Evolutionary conservation across 2,329 filamentous ascomycete species (phyloP), one percentile per base, ranked within the genome.

Genomic region (Penicillium italicum): DNA sequence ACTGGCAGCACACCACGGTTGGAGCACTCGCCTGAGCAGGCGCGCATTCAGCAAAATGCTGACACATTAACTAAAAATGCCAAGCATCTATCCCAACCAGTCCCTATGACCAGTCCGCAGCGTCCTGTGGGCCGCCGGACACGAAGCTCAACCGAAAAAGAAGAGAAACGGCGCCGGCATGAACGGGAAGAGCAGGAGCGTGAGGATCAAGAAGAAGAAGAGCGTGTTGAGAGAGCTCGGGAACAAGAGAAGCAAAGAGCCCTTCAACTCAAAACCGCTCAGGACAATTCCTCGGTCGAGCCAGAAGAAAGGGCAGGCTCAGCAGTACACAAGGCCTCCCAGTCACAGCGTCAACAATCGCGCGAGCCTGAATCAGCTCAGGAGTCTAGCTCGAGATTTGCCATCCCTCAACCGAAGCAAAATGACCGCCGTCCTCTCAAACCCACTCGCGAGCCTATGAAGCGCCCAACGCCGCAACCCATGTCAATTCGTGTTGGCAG

Each of bases 1-100:
- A 93, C 82, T 59, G 84, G 80, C 56, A 78, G 80, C 42, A 80
- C 84, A 42, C 81, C 81, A 3, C 85, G 82, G 62, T 69, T 84
- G 57, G 83, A 86, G 59, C 77, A 77, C 30, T 74, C 78, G 14
- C 75, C 77, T 10, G 71, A 70, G 30, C 67, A 72, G 20, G 57
- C 64, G 2, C 71, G 68, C 37, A 46, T 65, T 16, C 69, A 71
- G 41, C 53, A 66, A 7, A 67, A 62, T 34, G 55, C 68, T 28
- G 62, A 66, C 50, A 58, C 59, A 18, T 56, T 60, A 28, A 55
- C 59, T 37, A 60, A 57, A 14, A 44, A 44, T 24, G 59, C 58
- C 31, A 47, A 44, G 16, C 63, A 62, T 22, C 59, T 54, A 28
- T 55, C 62, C 14, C 66, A 62, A 40, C 61, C 61, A 46, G 59